Percentiles rank a stretch among this genome's conserved stretches.
These are phyloP conservation scores for Colletotrichum chlorophyti DNA, from an alignment of 2,329 filamentous ascomycete species.

Conservation along the genomic window DNA sequence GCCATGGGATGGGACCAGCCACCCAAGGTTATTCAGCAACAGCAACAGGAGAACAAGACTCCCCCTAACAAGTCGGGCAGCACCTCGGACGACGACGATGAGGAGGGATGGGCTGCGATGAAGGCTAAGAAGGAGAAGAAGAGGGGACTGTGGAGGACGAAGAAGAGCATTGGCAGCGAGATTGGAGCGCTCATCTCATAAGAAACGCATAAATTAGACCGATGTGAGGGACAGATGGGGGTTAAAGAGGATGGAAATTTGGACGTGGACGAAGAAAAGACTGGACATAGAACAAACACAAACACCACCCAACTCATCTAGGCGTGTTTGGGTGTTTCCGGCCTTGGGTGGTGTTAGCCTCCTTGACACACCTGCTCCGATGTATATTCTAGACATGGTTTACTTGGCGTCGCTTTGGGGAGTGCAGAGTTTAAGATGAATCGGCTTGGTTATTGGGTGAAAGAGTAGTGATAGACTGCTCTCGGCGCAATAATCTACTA, in stretches of 20 bases:
- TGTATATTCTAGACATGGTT: slow-evolving; percentile 24
- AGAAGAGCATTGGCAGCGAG: slow-evolving; percentile 60
- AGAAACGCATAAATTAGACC: too few relatives aligned
- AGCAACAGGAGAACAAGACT: slow-evolving; percentile 35
- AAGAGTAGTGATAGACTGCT: slow-evolving; percentile 26
- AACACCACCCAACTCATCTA: neutral
- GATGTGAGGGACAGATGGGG: neutral
- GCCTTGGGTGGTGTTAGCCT: neutral
- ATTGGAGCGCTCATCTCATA: slow-evolving; percentile 54
- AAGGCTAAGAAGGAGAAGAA: slow-evolving; percentile 73
- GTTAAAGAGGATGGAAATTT: neutral
- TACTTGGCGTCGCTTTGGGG: slow-evolving; percentile 4
- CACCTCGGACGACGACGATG: slow-evolving; percentile 66
- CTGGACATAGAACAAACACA: slow-evolving; percentile 19
- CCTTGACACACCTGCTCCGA: neutral
- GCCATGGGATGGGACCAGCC: slow-evolving; percentile 40
- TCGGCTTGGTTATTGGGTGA: slow-evolving; percentile 10
- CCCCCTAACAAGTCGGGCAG: slow-evolving; percentile 48
- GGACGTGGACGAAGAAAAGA: slow-evolving; percentile 16
- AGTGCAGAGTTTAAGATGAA: slow-evolving; percentile 17
- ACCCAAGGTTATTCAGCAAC: slow-evolving; percentile 45
- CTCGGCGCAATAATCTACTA: slow-evolving; percentile 26
- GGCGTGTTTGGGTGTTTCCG: neutral
- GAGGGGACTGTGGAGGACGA: slow-evolving; percentile 68
- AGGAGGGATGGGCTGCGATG: slow-evolving; percentile 75